Evolutionary conservation across 1,284 basidiomycete genomes (phyloP).

Genomic region (Trametes versicolor): DNA sequence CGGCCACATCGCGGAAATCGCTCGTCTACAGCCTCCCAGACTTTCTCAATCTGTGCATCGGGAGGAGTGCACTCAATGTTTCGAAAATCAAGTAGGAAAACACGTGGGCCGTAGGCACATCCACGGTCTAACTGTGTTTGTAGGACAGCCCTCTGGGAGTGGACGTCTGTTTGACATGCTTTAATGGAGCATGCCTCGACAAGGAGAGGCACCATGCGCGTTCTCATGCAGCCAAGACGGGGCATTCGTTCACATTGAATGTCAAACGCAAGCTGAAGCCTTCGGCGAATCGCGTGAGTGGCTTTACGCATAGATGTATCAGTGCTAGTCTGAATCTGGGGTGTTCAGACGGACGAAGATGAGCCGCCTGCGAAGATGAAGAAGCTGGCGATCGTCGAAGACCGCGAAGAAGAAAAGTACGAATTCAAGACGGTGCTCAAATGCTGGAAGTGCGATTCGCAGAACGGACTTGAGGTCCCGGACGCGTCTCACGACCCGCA

Average conservation of each 20-base stretch:
- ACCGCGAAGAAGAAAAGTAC: slow-evolving; percentile 91
- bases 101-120: neutral
- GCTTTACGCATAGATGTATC: neutral
- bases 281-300: slow-evolving; percentile 70
- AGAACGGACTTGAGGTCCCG: slow-evolving; percentile 61
- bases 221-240: slow-evolving; percentile 75
- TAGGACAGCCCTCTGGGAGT: slow-evolving; percentile 83
- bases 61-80: slow-evolving; percentile 96
- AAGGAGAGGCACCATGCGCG: slow-evolving; percentile 73
- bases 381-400: slow-evolving; percentile 89
- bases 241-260: slow-evolving; percentile 85
- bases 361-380: slow-evolving; percentile 89
- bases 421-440: slow-evolving; percentile 74
- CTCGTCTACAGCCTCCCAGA: slow-evolving; percentile 51
- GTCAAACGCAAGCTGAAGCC: slow-evolving; percentile 82
- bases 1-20: slow-evolving; percentile 50
- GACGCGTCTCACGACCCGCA: slow-evolving; percentile 49
- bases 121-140: slow-evolving; percentile 9
- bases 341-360: slow-evolving; percentile 60
- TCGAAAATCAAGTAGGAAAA: slow-evolving; percentile 84
- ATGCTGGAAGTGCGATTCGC: slow-evolving; percentile 80
- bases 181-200: slow-evolving; percentile 90
- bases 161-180: slow-evolving; percentile 92
- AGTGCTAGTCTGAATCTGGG: neutral
- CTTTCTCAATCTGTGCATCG: slow-evolving; percentile 73